Evolutionary conservation across 139 green algal species (phyloP), one percentile per base, ranked within the genome.

Genomic region (Chlorella sp.): DNA sequence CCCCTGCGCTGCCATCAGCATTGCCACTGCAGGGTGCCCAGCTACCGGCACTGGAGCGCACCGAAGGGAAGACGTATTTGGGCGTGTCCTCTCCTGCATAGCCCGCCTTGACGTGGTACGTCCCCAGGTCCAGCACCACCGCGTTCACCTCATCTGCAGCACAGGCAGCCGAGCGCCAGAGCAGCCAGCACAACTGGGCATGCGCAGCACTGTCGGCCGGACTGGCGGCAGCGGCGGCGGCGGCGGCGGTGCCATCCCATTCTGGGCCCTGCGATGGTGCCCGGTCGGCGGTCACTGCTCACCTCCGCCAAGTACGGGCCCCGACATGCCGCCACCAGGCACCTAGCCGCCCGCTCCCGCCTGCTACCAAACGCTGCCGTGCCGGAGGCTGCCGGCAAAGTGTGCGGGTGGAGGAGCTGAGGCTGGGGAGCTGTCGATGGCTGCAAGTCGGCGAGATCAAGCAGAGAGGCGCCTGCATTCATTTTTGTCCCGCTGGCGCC

Each of bases 51-150:
- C 78, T 32, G 30, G n/a, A 36, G 26, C 86, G 87, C 76, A 96
- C 93, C 88, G 97, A 98, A 0, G 97, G 97, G 88, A 98, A 99
- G 34, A 99, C 92, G 14, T 95, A 96, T 69, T 99, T 99, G 1
- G 98, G 98, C 0, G 95, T 96, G 89, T 99, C 98, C 88, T 99
- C 98, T 26, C 98, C 98, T 1, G 97, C 96, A 91, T 99, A 99
- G 32, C 98, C 98, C 9, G 95, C 97, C 89, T 98, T 99, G 30
- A 91, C 93, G 0, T 92, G 92, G 88, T 93, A 94, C 3, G 94
- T 96, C 12, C 98, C 98, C 2, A 99, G 37, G 90, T 99, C 98
- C 3, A 99, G 5, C 28, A 99, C 98, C 0, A 99, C 53, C 0
- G 97, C 97, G 68, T 98, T 99, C 1, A 99, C 96, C 92, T 99